These are phyloP conservation scores for Turritis glabra DNA, from an alignment of 345 rosid species.

Conservation along the genomic window DNA sequence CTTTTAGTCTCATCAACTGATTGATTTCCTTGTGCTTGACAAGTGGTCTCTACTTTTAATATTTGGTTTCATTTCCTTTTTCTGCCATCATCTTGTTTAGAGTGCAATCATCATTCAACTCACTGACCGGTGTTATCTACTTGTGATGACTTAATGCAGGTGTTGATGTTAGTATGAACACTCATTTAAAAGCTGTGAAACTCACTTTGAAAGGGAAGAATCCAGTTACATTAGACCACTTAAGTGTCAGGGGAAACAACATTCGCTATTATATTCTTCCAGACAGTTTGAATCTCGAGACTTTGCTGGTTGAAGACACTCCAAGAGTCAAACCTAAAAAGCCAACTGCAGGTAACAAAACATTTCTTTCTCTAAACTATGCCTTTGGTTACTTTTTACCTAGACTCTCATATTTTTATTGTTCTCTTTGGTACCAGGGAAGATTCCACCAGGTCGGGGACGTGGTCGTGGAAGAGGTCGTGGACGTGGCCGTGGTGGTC, in stretches of 20 bases:
- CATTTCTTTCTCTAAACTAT: background rate
- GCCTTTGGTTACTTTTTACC: background rate
- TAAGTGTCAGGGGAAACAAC: constrained; percentile 96
- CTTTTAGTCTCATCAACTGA: constrained; percentile 1
- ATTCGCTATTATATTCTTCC: constrained; percentile 96
- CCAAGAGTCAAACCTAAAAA: constrained; percentile 95
- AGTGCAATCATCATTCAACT: background rate
- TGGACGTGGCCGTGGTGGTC: constrained; percentile 89
- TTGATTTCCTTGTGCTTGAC: background rate
- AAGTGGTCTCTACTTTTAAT: background rate
- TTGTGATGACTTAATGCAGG: constrained; percentile 47
- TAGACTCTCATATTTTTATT: constrained; percentile 19
- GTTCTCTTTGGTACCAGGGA: constrained; percentile 49
- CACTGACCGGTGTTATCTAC: background rate
- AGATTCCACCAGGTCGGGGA: constrained; percentile 69
- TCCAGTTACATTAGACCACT: constrained; percentile 86
- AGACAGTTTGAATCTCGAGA: constrained; percentile 97
- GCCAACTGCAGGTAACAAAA: constrained; percentile 77
- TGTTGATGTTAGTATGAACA: constrained; percentile 98
- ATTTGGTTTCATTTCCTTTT: background rate
- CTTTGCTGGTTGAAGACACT: constrained; percentile 92
- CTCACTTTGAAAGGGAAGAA: constrained; percentile 95
- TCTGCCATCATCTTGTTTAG: background rate
- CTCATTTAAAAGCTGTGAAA: constrained; percentile 94
- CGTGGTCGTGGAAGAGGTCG: constrained; percentile 94